A percentile compares a stretch with the other conserved stretches of the same genome.
Evolutionary conservation across 306 rosid species (phyloP).

Genomic region (Argentina anserina): DNA sequence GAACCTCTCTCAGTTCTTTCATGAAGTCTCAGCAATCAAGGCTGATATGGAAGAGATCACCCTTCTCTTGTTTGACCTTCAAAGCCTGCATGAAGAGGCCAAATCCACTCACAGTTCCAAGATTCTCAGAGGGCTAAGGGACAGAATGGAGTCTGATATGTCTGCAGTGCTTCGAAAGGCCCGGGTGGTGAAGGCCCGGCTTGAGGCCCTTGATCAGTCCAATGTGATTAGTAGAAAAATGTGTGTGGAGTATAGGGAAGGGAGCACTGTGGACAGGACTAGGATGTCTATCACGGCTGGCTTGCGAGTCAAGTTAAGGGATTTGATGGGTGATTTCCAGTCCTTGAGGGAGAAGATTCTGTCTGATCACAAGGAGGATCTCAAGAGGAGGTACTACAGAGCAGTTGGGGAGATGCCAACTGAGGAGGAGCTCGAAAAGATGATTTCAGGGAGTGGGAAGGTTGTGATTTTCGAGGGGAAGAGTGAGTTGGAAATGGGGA

Average conservation of each 20-base stretch:
- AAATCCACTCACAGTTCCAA: slow-evolving; percentile 81
- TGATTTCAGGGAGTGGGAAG: slow-evolving; percentile 55
- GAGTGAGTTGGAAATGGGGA: slow-evolving; percentile 52
- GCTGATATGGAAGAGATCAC: slow-evolving; percentile 83
- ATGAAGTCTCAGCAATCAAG: slow-evolving; percentile 59
- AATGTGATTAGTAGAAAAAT: slow-evolving; percentile 48
- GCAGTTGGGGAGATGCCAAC: slow-evolving; percentile 63
- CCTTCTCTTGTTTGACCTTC: slow-evolving; percentile 85
- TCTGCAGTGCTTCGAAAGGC: slow-evolving; percentile 74
- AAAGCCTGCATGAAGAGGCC: slow-evolving; percentile 64
- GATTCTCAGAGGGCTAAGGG: slow-evolving; percentile 77
- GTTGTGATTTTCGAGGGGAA: slow-evolving; percentile 63
- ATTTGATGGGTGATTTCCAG: slow-evolving; percentile 71
- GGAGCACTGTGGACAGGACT: slow-evolving; percentile 62
- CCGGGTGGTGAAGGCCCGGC: slow-evolving; percentile 48
- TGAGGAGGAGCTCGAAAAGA: slow-evolving; percentile 64
- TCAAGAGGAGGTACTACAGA: slow-evolving; percentile 62
- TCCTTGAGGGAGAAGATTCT: slow-evolving; percentile 58
- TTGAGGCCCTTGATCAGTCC: slow-evolving; percentile 64
- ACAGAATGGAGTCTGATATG: slow-evolving; percentile 74
- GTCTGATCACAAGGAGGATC: slow-evolving; percentile 73
- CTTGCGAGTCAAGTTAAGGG: slow-evolving; percentile 72
- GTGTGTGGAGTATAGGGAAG: slow-evolving; percentile 50
- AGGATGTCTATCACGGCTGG: slow-evolving; percentile 67
- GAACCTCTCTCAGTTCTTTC: slow-evolving; percentile 70